Evolutionary conservation across 495 filamentous ascomycete species (phyloP).

Genomic region (Penicillium cosmopolitanum): DNA sequence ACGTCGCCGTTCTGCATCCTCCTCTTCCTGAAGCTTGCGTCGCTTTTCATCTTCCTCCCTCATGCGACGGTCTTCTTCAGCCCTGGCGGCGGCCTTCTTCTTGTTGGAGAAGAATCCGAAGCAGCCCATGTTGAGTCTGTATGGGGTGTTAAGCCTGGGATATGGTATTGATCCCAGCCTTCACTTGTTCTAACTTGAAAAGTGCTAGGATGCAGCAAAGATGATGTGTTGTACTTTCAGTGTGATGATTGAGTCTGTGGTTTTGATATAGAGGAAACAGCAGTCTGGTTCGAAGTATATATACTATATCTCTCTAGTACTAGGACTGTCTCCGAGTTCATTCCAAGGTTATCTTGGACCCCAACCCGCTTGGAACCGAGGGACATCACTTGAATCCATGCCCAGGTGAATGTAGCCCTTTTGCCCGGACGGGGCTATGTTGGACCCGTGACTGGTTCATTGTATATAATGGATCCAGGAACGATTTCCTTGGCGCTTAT

Average conservation of each 20-base stretch:
- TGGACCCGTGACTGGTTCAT: not conserved
- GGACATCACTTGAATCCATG: too few relatives aligned
- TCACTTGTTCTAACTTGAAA: not conserved
- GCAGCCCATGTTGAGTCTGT: slow-evolving; percentile 6
- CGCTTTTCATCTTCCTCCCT: not conserved
- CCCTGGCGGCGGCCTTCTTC: not conserved
- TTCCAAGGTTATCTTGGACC: too few relatives aligned
- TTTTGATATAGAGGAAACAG: too few relatives aligned
- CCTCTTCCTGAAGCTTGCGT: not conserved
- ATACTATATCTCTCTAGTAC: too few relatives aligned
- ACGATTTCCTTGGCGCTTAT: slow-evolving; percentile 2
- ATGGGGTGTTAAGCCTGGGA: not conserved
- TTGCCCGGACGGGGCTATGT: not conserved
- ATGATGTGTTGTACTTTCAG: not conserved
- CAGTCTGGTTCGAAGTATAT: too few relatives aligned
- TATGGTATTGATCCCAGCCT: not conserved
- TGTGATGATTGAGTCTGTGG: too few relatives aligned
- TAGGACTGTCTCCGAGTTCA: too few relatives aligned
- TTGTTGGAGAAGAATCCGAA: not conserved
- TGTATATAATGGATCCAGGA: not conserved
- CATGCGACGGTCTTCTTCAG: not conserved
- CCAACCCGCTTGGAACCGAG: too few relatives aligned
- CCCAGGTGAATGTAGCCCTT: not conserved
- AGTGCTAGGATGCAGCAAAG: not conserved
- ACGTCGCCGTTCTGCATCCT: not conserved